phyloP scores from a whole-genome alignment of 2,329 filamentous ascomycete genomes.

The Orbilia brochopaga region DNA sequence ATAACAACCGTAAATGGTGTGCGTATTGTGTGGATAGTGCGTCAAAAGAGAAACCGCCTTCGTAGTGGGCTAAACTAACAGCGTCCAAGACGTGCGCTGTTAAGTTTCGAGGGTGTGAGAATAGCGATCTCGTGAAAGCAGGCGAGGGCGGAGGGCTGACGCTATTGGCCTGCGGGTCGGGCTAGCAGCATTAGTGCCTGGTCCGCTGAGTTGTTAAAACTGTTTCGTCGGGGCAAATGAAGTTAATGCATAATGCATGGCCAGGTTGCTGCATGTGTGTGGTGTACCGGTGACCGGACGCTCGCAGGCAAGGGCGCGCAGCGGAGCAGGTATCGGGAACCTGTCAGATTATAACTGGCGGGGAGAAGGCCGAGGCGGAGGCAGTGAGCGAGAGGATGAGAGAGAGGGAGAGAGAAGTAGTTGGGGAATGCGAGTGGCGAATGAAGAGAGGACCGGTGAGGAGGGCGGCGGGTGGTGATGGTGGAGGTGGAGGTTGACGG shows the following conservation, averaged over 20 bases:
- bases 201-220: slow-evolving; percentile 51
- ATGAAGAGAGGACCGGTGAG: background rate
- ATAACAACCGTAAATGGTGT: too few relatives aligned
- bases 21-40: too few relatives aligned
- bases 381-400: too few relatives aligned
- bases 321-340: slow-evolving; percentile 36
- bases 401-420: too few relatives aligned
- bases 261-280: slow-evolving; percentile 12
- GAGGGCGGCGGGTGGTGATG: too few relatives aligned
- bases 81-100: background rate
- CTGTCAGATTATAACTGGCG: slow-evolving; percentile 28
- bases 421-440: too few relatives aligned
- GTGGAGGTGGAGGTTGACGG: too few relatives aligned
- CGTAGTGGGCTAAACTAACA: too few relatives aligned
- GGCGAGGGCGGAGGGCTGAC: slow-evolving; percentile 9
- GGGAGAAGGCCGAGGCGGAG: too few relatives aligned
- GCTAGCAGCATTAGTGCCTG: slow-evolving; percentile 31
- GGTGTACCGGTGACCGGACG: slow-evolving; percentile 20
- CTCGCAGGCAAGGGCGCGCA: slow-evolving; percentile 35
- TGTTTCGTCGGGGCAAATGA: slow-evolving; percentile 41
- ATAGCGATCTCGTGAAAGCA: background rate
- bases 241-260: slow-evolving; percentile 23
- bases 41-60: too few relatives aligned
- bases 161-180: slow-evolving; percentile 29
- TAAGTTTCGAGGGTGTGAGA: slow-evolving; percentile 8